These are phyloP conservation scores for Neospermospora avenae DNA, from an alignment of 2,329 filamentous ascomycete genomes.

Conservation along the genomic window DNA sequence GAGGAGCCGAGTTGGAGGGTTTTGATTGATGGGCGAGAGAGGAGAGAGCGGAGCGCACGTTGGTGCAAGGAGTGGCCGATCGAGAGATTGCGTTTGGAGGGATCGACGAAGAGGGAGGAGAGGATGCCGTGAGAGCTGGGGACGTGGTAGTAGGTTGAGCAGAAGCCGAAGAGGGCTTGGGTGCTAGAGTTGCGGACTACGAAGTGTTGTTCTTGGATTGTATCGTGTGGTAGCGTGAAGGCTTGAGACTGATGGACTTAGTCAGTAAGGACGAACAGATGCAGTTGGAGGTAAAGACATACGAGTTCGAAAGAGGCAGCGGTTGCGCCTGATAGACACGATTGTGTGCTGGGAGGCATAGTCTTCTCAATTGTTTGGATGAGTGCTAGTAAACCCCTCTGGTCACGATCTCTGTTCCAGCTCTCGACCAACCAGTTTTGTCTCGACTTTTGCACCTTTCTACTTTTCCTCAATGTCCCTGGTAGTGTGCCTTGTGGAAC, in stretches of 20 bases:
- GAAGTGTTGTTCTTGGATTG: conserved; percentile 79
- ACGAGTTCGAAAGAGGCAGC: conserved; percentile 73
- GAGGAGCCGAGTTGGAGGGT: conserved; percentile 78
- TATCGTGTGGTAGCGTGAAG: conserved; percentile 45
- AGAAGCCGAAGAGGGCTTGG: conserved; percentile 86
- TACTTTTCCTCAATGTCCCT: conserved; percentile 79
- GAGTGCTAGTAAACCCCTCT: conserved; percentile 69
- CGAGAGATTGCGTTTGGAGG: conserved; percentile 77
- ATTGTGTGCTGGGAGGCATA: conserved; percentile 63
- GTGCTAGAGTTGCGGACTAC: conserved; percentile 94
- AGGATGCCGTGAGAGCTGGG: conserved; percentile 58
- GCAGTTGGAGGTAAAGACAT: not conserved
- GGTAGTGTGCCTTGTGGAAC: conserved; percentile 57
- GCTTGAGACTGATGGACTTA: conserved; percentile 1
- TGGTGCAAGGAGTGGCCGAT: conserved; percentile 89
- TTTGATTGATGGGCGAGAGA: conserved; percentile 71
- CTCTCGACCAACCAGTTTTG: conserved; percentile 94
- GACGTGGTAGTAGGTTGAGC: conserved; percentile 78
- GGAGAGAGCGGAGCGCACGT: conserved; percentile 72
- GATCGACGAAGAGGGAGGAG: conserved; percentile 86
- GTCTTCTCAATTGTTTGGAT: conserved; percentile 67
- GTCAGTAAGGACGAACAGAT: not conserved
- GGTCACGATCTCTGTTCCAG: conserved; percentile 78
- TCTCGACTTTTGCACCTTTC: conserved; percentile 82
- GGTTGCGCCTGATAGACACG: conserved; percentile 59